Conservation (phyloP, 495 filamentous ascomycete genomes). For the Penicillium chermesinum region DNA sequence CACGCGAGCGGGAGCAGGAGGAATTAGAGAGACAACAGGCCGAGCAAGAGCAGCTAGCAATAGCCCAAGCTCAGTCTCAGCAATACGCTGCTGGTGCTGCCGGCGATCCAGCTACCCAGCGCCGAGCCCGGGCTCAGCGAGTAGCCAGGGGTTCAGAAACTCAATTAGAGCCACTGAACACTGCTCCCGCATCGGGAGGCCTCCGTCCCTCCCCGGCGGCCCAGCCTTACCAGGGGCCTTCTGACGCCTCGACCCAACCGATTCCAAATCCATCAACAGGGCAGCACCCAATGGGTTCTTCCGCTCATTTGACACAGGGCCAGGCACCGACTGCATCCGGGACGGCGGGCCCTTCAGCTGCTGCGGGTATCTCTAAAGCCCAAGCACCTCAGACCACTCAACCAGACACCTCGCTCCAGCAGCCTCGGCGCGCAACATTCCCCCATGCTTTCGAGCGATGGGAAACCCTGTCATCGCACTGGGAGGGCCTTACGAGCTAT, state of each 20-base stretch:
- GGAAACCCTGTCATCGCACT: constrained; percentile 94
- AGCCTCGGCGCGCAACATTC: constrained; percentile 52
- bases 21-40: constrained; percentile 50
- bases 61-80: constrained; percentile 24
- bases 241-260: constrained; percentile 3
- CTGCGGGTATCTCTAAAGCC: constrained; percentile 13
- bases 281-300: constrained; percentile 27
- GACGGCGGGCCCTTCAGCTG: constrained; percentile 13
- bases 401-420: constrained; percentile 26
- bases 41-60: constrained; percentile 45
- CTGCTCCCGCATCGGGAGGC: constrained; percentile 11
- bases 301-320: constrained; percentile 15
- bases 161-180: constrained; percentile 15
- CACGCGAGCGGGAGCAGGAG: constrained; percentile 44
- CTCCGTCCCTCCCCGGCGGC: constrained; percentile 10
- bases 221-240: constrained; percentile 11
- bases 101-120: constrained; percentile 41
- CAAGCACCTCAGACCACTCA: constrained; percentile 29
- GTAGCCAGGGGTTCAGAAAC: constrained; percentile 22
- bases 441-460: constrained; percentile 97
- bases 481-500: constrained; percentile 95
- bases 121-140: constrained; percentile 28
- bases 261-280: constrained; percentile 17
- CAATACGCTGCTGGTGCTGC: constrained; percentile 56
- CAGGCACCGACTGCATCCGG: constrained; percentile 25